Evolutionary conservation across 352 stramenopile species (phyloP).

Genomic region (Globisporangium cystogenes): DNA sequence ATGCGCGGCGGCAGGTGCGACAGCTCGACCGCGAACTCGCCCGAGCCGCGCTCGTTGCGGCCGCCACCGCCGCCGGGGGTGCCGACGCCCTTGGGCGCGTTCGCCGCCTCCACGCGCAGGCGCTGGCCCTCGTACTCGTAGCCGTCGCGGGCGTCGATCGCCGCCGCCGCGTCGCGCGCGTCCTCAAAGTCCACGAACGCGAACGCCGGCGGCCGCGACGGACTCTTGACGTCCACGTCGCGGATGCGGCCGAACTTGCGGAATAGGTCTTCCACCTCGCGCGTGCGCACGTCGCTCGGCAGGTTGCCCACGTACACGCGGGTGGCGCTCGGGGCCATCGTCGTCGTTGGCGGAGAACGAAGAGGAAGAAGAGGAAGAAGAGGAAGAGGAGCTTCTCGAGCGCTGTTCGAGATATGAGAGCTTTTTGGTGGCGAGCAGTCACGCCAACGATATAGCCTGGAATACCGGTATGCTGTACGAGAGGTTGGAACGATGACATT

Average conservation of each 20-base stretch:
- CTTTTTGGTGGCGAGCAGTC: neutral
- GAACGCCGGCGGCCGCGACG: conserved; percentile 49
- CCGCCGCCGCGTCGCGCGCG: conserved; percentile 57
- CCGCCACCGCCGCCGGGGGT: conserved; percentile 20
- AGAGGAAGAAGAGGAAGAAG: too few relatives aligned
- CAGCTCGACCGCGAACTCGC: conserved; percentile 50
- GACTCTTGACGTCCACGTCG: conserved; percentile 68
- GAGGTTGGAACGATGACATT: neutral
- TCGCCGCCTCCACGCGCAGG: conserved; percentile 51
- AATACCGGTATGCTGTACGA: neutral
- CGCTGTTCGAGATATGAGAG: too few relatives aligned
- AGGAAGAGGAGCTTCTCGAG: too few relatives aligned
- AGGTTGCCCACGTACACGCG: conserved; percentile 72
- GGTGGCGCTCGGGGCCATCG: neutral
- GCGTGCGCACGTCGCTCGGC: conserved; percentile 65
- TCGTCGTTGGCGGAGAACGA: too few relatives aligned
- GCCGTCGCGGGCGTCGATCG: conserved; percentile 39
- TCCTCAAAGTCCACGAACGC: conserved; percentile 78
- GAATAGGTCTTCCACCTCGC: conserved; percentile 72
- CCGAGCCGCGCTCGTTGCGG: conserved; percentile 45
- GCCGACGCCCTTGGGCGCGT: conserved; percentile 20
- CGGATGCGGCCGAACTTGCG: conserved; percentile 64
- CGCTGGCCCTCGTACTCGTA: conserved; percentile 58
- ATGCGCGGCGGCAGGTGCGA: conserved; percentile 45
- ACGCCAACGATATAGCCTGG: neutral